phyloP scores from a whole-genome alignment of 208 protist genomes.

The Acanthamoeba royreba region DNA sequence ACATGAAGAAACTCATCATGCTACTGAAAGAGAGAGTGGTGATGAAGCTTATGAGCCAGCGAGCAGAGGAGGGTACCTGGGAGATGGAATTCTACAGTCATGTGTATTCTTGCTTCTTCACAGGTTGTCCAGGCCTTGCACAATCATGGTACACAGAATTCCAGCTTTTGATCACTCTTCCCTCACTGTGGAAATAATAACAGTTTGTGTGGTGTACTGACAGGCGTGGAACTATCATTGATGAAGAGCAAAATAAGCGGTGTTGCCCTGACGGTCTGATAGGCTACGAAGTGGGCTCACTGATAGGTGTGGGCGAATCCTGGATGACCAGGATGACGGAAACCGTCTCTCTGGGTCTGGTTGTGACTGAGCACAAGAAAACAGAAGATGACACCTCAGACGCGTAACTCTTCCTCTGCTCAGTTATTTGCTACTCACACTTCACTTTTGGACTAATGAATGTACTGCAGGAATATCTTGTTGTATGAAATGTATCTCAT shows the following conservation, averaged over 20 bases:
- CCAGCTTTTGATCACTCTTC: background rate
- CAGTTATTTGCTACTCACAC: background rate
- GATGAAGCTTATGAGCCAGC: background rate
- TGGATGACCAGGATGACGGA: background rate
- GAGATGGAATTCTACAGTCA: background rate
- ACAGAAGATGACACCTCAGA: background rate
- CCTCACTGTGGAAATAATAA: no score
- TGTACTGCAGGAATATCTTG: background rate
- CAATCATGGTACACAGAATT: background rate
- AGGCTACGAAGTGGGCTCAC: background rate
- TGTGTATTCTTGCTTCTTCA: background rate
- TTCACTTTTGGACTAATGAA: background rate
- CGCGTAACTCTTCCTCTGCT: no score
- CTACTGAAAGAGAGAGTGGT: background rate
- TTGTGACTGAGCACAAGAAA: background rate
- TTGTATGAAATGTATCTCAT: background rate
- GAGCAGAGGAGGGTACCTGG: background rate
- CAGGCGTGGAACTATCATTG: background rate
- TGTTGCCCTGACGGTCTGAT: background rate
- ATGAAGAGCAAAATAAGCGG: background rate
- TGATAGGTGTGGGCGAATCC: background rate
- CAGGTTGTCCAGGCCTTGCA: background rate
- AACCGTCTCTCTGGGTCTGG: background rate
- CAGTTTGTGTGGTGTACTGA: no score
- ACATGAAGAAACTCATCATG: background rate